Conservation (phyloP, 164 flowering plant genomes). For the Magnolia officinalis region DNA sequence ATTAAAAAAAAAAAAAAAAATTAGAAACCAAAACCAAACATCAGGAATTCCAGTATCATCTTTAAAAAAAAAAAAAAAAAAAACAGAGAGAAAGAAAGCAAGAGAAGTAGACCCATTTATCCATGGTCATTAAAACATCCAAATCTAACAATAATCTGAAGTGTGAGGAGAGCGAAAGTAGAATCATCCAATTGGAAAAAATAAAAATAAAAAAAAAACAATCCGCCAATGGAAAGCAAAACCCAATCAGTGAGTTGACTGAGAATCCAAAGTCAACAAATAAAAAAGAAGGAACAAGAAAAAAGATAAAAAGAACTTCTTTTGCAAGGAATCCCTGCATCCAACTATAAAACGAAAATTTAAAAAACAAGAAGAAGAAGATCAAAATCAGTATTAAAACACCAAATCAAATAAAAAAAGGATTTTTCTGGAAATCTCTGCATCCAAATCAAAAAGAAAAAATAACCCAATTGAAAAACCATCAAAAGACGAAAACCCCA, state of each 20-base stretch:
- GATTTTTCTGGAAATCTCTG: background rate
- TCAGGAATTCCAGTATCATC: background rate
- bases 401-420: background rate
- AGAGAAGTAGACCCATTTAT: background rate
- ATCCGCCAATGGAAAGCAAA: too few relatives aligned
- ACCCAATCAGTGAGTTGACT: background rate
- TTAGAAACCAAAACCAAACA: background rate
- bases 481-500: background rate
- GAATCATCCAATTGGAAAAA: background rate
- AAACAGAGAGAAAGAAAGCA: background rate
- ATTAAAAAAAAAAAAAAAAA: background rate
- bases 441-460: background rate
- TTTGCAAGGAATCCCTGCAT: background rate
- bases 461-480: slow-evolving; percentile 2
- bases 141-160: background rate
- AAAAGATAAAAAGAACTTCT: background rate
- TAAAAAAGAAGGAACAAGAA: background rate
- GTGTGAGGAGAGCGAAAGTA: background rate
- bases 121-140: background rate
- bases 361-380: background rate
- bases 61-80: background rate
- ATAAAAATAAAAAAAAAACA: too few relatives aligned
- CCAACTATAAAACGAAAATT: background rate
- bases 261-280: background rate
- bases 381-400: background rate